A percentile compares a stretch with the other conserved stretches of the same genome.
Conservation (phyloP, 257 asterid species). For the Capsicum chinense region DNA sequence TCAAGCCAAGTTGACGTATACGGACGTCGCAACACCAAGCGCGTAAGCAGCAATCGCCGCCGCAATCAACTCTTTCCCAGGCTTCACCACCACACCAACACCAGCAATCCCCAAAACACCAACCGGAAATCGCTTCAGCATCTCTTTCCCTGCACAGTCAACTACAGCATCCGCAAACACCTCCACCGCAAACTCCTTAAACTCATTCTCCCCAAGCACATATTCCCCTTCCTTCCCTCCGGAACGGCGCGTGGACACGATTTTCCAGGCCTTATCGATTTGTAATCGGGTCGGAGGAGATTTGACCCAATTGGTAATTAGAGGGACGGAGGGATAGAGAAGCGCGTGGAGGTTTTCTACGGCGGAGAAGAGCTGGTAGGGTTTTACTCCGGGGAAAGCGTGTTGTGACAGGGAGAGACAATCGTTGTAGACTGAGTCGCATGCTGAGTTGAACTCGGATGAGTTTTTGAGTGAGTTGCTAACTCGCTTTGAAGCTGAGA, state of each 20-base stretch:
- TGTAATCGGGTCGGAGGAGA: constrained; percentile 59
- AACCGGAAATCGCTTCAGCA: constrained; percentile 60
- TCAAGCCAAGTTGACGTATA: constrained; percentile 49
- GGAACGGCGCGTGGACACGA: constrained; percentile 41
- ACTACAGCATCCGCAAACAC: constrained; percentile 59
- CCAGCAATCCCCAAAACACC: constrained; percentile 78
- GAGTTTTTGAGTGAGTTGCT: constrained; percentile 47
- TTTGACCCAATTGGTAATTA: constrained; percentile 69
- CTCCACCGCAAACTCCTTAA: constrained; percentile 59
- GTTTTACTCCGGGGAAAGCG: constrained; percentile 77
- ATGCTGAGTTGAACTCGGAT: constrained; percentile 67
- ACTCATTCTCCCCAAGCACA: constrained; percentile 54
- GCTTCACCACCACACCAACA: constrained; percentile 57
- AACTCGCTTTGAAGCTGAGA: constrained; percentile 76
- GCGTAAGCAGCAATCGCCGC: constrained; percentile 84
- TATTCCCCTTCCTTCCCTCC: constrained; percentile 29
- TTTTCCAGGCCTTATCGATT: constrained; percentile 62
- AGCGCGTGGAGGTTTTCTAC: constrained; percentile 61
- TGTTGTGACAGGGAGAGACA: constrained; percentile 66
- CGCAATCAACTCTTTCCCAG: constrained; percentile 56
- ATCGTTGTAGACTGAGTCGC: constrained; percentile 57
- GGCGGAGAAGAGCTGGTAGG: constrained; percentile 79
- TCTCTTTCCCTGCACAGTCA: constrained; percentile 50
- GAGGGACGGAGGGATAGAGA: constrained; percentile 50
- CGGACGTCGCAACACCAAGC: constrained; percentile 60